These are phyloP conservation scores for Paraphaeosphaeria minitans DNA, from an alignment of 2,329 filamentous ascomycete genomes.

Conservation along the genomic window DNA sequence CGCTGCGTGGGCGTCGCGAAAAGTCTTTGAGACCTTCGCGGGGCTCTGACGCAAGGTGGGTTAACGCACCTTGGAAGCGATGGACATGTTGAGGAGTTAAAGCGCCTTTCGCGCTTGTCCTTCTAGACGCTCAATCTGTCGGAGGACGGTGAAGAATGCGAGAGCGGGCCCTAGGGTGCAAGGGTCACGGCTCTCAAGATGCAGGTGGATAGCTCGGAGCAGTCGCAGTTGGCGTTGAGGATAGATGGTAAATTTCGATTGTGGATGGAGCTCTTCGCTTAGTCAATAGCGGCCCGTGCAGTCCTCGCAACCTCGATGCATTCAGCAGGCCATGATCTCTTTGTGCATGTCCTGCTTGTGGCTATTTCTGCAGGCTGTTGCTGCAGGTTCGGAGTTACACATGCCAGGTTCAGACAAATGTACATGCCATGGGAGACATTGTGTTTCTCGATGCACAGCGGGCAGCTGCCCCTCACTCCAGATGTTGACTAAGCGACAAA, in stretches of 20 bases:
- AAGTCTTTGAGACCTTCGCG: not conserved
- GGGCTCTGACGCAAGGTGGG: constrained; percentile 17
- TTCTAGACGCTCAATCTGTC: constrained; percentile 50
- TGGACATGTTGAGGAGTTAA: constrained; percentile 48
- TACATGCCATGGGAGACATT: not conserved
- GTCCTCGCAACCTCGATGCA: not conserved
- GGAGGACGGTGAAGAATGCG: constrained; percentile 31
- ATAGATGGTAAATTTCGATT: constrained; percentile 31
- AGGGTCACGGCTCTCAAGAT: constrained; percentile 48
- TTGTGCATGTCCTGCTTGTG: not conserved
- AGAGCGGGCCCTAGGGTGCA: constrained; percentile 47
- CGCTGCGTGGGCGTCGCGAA: constrained; percentile 9
- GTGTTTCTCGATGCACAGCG: not conserved
- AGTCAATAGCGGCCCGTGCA: constrained; percentile 28
- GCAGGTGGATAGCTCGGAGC: constrained; percentile 15
- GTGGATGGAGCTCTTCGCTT: constrained; percentile 36
- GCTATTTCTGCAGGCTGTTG: not conserved
- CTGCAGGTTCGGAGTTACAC: not conserved
- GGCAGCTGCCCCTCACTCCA: not conserved
- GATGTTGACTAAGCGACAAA: not conserved
- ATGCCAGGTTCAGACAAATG: not conserved
- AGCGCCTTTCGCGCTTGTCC: constrained; percentile 54
- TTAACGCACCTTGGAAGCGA: constrained; percentile 51
- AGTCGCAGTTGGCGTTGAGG: constrained; percentile 34
- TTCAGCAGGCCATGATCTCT: no score